Base-by-base conservation (phyloP, 495 filamentous ascomycete genomes). In the Tuber calosporum region DNA sequence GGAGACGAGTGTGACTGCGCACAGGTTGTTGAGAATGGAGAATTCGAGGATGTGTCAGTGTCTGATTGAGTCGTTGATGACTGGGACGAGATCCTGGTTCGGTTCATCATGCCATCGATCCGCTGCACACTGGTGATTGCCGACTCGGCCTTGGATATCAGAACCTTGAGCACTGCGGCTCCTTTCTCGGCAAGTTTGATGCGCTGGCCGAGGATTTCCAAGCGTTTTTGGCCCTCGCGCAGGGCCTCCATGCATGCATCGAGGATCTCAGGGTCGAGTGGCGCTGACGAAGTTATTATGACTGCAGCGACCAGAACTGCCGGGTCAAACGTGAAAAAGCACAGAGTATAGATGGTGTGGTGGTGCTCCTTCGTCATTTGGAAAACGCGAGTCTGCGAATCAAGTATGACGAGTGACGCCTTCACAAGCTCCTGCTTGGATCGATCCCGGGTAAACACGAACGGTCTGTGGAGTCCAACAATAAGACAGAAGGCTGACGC, bases 381-480 rank as follows among this genome's bases (percentile, higher is more conserved):
- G 66, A 88, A 88, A 36, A 86, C 83, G 71, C 82, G 74, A 66
- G 83, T 82, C 77, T 89, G 88, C 39, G 87, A 85, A 22, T 84
- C 82, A 6, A 90, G 81, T 83, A 89, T 87, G 4, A 83, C 83
- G 26, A 89, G 74, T 58, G 85, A 86, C 40, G 87, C 88, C 73
- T 84, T 84, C 0, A 90, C 80, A 22, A 88, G 87, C 70, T 86
- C 84, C 15, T 82, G 83, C 38, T 87, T 83, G 71, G 84, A 86
- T 6, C 82, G 82, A 5, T 83, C 75, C n/a, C 85, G 83, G 0
- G 87, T 87, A 73, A 90, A 90, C 48, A 90, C 87, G 77, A 88
- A 90, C 0, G 88, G 87, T 67, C 88, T 85, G 71, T 90, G 88
- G 43, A 90, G 84, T 30, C 87, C 87, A 79, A 89, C 88, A 66